Conservation (phyloP, 345 rosid genomes). For the Corchorus capsularis region DNA sequence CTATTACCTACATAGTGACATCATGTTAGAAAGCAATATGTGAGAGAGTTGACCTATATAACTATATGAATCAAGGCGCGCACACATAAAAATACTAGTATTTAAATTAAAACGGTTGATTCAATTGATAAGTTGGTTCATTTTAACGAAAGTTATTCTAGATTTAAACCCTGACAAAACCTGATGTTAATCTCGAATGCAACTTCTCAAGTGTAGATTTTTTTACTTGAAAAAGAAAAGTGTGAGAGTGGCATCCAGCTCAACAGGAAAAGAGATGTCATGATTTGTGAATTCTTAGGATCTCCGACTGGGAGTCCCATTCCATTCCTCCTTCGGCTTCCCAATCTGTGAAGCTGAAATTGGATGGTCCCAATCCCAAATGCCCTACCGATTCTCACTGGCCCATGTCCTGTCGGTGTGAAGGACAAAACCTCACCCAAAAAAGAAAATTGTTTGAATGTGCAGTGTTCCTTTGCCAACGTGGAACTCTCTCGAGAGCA, state of each 20-base stretch:
- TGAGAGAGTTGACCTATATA: no score
- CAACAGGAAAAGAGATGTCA: neutral
- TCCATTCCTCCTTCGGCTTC: neutral
- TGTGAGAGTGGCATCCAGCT: slow-evolving; percentile 41
- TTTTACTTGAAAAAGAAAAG: neutral
- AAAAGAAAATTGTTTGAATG: neutral
- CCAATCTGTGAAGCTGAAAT: slow-evolving; percentile 9
- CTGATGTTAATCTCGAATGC: neutral
- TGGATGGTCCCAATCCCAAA: slow-evolving; percentile 10
- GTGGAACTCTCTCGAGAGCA: slow-evolving; percentile 28
- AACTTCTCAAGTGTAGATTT: neutral
- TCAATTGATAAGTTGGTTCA: neutral
- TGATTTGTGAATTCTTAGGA: slow-evolving; percentile 20
- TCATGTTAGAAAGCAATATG: neutral
- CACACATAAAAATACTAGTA: no score
- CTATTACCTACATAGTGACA: neutral
- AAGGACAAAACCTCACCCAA: neutral
- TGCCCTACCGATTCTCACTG: neutral
- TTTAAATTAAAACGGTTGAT: no score
- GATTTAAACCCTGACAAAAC: neutral
- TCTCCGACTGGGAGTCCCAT: slow-evolving; percentile 19
- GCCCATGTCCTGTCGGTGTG: neutral
- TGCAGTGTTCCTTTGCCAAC: slow-evolving; percentile 18
- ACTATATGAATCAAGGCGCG: no score
- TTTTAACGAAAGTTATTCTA: neutral